Percentiles rank a stretch among this genome's conserved stretches.
Conservation (phyloP, 1,139 yeast species). For the Petasospora fabianii region DNA sequence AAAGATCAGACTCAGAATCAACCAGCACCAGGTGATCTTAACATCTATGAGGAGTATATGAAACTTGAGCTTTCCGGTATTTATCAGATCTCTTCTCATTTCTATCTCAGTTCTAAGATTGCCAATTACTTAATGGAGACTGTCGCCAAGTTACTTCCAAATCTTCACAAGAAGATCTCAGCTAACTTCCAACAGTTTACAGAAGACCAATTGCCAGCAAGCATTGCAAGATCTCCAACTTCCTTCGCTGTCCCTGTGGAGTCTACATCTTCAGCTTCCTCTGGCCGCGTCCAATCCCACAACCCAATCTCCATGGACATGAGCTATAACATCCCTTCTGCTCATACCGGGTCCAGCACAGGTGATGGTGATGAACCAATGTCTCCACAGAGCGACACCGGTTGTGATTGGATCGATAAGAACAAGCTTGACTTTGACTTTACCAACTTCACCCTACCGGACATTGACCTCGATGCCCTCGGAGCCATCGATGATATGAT, state of each 20-base stretch:
- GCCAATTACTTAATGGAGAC: constrained; percentile 43
- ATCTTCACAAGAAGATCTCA: constrained; percentile 27
- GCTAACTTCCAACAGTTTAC: constrained; percentile 19
- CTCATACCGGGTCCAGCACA: not conserved
- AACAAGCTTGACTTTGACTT: constrained; percentile 31
- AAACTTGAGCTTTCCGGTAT: constrained; percentile 45
- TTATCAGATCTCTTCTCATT: constrained; percentile 44
- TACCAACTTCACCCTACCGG: constrained; percentile 22
- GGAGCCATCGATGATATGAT: constrained; percentile 26
- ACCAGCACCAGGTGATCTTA: constrained; percentile 32
- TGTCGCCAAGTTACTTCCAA: constrained; percentile 32
- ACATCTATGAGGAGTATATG: constrained; percentile 43
- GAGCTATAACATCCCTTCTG: constrained; percentile 4
- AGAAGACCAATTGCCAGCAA: not conserved
- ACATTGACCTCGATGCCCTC: constrained; percentile 24
- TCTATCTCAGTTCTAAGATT: constrained; percentile 45
- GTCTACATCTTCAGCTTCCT: too few relatives aligned
- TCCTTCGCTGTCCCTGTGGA: constrained; percentile 4
- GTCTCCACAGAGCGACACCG: constrained; percentile 45
- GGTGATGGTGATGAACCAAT: constrained; percentile 11
- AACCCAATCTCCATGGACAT: constrained; percentile 6
- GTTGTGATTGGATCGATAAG: constrained; percentile 53
- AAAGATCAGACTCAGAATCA: constrained; percentile 9
- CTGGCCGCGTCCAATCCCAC: constrained; percentile 2
- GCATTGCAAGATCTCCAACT: constrained; percentile 11